Evolutionary conservation across 148 eudicot genomes (phyloP), one percentile per base, ranked within the genome.

Genomic region (Nepenthes gracilis): DNA sequence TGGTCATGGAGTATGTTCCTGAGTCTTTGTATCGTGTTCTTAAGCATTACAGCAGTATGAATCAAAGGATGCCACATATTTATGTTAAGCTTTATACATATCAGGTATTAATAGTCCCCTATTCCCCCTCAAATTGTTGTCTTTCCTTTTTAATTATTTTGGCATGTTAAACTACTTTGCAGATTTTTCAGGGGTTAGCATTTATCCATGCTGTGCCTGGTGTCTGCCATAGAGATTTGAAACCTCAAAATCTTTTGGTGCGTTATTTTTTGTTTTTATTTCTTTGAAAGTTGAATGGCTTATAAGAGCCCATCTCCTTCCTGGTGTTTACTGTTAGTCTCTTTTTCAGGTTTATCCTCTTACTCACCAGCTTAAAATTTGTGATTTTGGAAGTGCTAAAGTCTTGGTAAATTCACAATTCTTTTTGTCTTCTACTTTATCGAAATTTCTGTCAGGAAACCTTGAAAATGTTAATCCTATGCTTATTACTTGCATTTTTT

Each of bases 351-450:
- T 89, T 51, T 90, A 89, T 71, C 89, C 96, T 56, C 79, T 83
- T 37, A 83, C 87, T n/a, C 93, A 88, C 68, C 96, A 88, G 75
- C 89, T 88, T 55, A 88, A 88, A 78, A 81, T 88, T 61, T 88
- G 96, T 62, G 96, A 88, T 66, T 88, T 88, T 66, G 96, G 96
- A 74, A 88, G 96, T 79, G 96, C 96, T 61, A 88, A 88, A 85
- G 85, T 76, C 23, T 23, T 23, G 23, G 23, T 23, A 23, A 23
- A 0, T 23, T 23, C 23, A 23, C 23, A 23, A 23, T 23, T 23
- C 23, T 23, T 23, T 23, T 23, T 23, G 23, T 23, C 23, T 23
- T 23, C 23, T 23, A 23, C 23, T 23, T 23, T 23, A 23, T 23
- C 23, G 23, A 23, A 23, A 23, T 23, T 23, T 23, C 23, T 23